These are phyloP conservation scores for Daldinia grandis DNA, from an alignment of 495 filamentous ascomycete species.

Conservation along the genomic window DNA sequence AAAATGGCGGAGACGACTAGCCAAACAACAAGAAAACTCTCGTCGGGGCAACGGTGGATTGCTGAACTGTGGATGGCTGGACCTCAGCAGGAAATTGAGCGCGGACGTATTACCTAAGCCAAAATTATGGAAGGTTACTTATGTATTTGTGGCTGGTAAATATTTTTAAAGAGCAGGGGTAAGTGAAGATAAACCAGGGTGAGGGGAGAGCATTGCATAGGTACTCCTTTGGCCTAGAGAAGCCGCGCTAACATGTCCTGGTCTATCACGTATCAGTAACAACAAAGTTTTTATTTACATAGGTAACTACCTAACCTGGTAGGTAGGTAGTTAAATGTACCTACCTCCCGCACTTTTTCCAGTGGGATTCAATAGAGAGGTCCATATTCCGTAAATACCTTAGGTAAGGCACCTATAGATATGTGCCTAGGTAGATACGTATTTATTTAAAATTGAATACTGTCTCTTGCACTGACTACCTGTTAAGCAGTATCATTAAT, in stretches of 20 bases:
- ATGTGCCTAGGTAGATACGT: not conserved
- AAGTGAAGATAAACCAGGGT: not conserved
- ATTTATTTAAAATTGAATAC: not conserved
- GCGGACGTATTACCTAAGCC: not conserved
- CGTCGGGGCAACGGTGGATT: slow-evolving; percentile 47
- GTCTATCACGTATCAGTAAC: not conserved
- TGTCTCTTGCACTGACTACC: not conserved
- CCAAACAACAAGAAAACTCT: slow-evolving; percentile 50
- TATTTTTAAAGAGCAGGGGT: not conserved
- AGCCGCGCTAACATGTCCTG: not conserved
- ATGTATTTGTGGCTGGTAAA: slow-evolving; percentile 25
- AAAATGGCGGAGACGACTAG: slow-evolving; percentile 32
- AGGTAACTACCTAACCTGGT: too few species aligned
- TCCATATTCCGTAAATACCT: too few species aligned
- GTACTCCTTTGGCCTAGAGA: not conserved
- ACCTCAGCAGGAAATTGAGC: not conserved
- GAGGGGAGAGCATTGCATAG: not conserved
- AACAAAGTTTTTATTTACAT: not conserved
- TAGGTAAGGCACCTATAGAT: too few species aligned
- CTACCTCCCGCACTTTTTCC: not conserved
- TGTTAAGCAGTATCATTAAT: not conserved
- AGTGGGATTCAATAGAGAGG: not conserved
- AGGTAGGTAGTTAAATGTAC: too few species aligned
- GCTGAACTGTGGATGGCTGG: slow-evolving; percentile 26
- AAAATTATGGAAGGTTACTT: not conserved